These are phyloP conservation scores for Ogataea paraovalis DNA, from an alignment of 805 yeast genomes.

Conservation along the genomic window DNA sequence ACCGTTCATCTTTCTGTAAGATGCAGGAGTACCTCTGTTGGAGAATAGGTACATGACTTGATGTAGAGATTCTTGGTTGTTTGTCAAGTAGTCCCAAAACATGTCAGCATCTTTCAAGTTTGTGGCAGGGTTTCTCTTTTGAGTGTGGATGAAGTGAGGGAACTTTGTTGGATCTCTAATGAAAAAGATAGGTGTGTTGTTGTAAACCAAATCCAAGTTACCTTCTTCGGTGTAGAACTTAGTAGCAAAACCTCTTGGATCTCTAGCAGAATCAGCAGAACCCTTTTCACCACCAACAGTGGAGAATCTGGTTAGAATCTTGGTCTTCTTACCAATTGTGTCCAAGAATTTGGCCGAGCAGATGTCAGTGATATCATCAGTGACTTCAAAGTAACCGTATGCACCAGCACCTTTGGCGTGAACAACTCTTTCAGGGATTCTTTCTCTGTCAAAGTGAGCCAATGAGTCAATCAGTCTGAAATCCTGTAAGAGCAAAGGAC, in stretches of 20 bases:
- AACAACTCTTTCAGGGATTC: conserved; percentile 90
- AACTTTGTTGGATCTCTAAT: conserved; percentile 82
- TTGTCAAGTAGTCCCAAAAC: conserved; percentile 81
- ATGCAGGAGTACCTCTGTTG: conserved; percentile 79
- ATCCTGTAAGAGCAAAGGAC: conserved; percentile 80
- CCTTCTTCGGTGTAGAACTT: conserved; percentile 84
- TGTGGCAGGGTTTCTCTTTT: conserved; percentile 80
- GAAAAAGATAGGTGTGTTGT: conserved; percentile 84
- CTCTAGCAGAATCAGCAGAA: conserved; percentile 79
- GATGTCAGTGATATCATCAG: conserved; percentile 76
- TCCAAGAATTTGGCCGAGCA: conserved; percentile 68
- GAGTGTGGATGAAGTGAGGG: conserved; percentile 86
- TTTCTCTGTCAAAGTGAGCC: conserved; percentile 85
- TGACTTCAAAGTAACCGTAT: conserved; percentile 79
- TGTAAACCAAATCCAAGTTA: conserved; percentile 78
- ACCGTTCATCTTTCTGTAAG: conserved; percentile 76
- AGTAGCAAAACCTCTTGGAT: conserved; percentile 81
- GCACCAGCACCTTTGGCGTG: conserved; percentile 96
- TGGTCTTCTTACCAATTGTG: conserved; percentile 75
- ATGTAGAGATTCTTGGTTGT: conserved; percentile 71
- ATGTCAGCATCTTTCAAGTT: conserved; percentile 74
- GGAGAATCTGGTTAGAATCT: conserved; percentile 70
- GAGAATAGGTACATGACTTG: conserved; percentile 71
- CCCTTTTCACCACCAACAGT: conserved; percentile 87
- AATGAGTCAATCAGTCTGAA: conserved; percentile 74